Conservation (phyloP, 345 rosid genomes). For the Citrus mangshanensis region DNA sequence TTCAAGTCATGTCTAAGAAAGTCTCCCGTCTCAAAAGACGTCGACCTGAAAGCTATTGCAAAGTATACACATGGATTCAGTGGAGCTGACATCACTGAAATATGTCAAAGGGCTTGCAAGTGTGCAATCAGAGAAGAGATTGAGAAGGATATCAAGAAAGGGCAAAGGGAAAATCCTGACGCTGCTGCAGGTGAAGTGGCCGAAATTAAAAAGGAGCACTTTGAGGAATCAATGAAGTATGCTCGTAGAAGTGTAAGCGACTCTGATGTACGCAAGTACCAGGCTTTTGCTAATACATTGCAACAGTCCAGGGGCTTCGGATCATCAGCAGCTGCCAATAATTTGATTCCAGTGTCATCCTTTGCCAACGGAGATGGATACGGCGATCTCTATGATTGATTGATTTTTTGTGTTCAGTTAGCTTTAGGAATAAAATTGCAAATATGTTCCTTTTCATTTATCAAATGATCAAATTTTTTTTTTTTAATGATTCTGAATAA, state of each 20-base stretch:
- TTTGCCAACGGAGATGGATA: neutral
- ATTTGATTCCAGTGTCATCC: no score
- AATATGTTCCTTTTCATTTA: neutral
- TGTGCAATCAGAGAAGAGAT: slow-evolving; percentile 38
- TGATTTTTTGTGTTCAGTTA: neutral
- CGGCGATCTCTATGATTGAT: neutral
- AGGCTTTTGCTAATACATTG: neutral
- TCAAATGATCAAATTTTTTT: no score
- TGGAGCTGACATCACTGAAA: slow-evolving; percentile 42
- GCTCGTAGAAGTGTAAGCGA: slow-evolving; percentile 22
- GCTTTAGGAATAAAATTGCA: neutral
- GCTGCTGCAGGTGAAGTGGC: slow-evolving; percentile 30
- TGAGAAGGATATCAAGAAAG: slow-evolving; percentile 37
- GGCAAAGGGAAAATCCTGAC: slow-evolving; percentile 26
- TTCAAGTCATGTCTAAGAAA: slow-evolving; percentile 36
- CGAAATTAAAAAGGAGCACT: slow-evolving; percentile 35
- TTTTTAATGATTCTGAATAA: no score
- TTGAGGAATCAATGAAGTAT: slow-evolving; percentile 23
- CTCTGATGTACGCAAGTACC: neutral
- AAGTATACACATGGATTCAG: slow-evolving; percentile 35
- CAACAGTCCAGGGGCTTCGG: slow-evolving; percentile 1
- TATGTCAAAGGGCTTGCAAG: slow-evolving; percentile 39
- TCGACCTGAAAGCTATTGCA: slow-evolving; percentile 30
- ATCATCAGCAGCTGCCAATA: no score
- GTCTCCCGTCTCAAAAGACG: slow-evolving; percentile 34